Percentiles rank a stretch among this genome's conserved stretches.
Evolutionary conservation across 2,329 filamentous ascomycete species (phyloP).

Genomic region (Neofusicoccum ribis): DNA sequence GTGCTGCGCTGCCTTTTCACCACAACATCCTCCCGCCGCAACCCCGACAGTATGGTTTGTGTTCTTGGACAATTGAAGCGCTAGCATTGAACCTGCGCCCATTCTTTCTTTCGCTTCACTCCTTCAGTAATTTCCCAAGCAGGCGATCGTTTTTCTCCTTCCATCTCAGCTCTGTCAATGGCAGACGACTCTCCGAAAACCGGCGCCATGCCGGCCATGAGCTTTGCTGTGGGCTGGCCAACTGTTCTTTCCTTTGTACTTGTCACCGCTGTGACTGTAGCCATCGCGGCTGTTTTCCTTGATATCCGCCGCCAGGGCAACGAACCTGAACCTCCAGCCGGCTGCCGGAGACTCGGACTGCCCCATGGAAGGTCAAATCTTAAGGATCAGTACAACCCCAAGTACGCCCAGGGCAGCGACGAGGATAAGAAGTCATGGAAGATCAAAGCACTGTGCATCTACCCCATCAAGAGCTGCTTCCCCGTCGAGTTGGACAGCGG

Average conservation of each 20-base stretch:
- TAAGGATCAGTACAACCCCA: slow-evolving; percentile 56
- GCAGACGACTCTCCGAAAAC: slow-evolving; percentile 24
- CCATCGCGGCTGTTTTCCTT: neutral
- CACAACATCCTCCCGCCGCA: neutral
- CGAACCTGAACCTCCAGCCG: slow-evolving; percentile 33
- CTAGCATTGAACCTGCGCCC: too few species aligned
- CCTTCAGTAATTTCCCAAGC: neutral
- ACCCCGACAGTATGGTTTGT: neutral
- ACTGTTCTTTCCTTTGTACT: neutral
- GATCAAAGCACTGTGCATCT: slow-evolving; percentile 72
- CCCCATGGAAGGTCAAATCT: slow-evolving; percentile 51
- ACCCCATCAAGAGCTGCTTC: slow-evolving; percentile 80
- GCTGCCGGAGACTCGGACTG: slow-evolving; percentile 56
- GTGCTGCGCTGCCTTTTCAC: neutral
- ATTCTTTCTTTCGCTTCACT: neutral
- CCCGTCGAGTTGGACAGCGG: slow-evolving; percentile 71
- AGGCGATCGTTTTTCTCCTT: neutral
- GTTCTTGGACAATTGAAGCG: too few species aligned
- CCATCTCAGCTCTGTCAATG: neutral
- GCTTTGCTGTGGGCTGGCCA: slow-evolving; percentile 23
- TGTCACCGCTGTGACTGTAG: neutral
- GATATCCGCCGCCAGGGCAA: slow-evolving; percentile 7
- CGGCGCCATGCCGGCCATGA: slow-evolving; percentile 34
- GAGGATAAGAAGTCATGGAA: slow-evolving; percentile 28
- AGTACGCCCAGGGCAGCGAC: slow-evolving; percentile 39